A percentile compares a stretch with the other conserved stretches of the same genome.
Conservation (phyloP, 768 basidiomycete species). For the Tephrocybe sp. region DNA sequence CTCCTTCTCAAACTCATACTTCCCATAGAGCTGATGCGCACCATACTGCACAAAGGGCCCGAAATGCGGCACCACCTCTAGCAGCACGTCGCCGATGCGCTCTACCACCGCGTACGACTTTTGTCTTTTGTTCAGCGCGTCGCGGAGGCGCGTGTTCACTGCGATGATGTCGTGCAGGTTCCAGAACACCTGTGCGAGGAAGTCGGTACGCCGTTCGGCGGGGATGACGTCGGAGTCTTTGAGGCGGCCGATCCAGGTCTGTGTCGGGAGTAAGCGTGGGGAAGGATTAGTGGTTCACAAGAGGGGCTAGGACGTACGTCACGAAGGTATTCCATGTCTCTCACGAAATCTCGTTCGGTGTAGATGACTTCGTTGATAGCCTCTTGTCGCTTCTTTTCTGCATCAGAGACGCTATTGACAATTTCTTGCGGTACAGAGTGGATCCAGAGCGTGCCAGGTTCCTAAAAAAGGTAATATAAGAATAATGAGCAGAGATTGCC, state of each 20-base stretch:
- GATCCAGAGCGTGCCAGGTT: conserved; percentile 84
- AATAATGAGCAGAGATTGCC: neutral
- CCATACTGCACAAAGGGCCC: conserved; percentile 94
- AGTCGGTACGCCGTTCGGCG: conserved; percentile 70
- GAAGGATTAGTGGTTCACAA: conserved; percentile 1
- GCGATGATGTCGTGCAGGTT: conserved; percentile 91
- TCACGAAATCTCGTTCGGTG: conserved; percentile 96
- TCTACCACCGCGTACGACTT: conserved; percentile 94
- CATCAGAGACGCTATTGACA: conserved; percentile 86
- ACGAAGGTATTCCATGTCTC: conserved; percentile 96
- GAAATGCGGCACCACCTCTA: conserved; percentile 85
- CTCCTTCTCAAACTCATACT: conserved; percentile 99
- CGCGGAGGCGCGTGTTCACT: conserved; percentile 89
- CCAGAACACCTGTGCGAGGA: conserved; percentile 96
- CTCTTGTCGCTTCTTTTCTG: conserved; percentile 94
- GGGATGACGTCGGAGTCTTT: conserved; percentile 77
- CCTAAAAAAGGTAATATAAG: conserved; percentile 20
- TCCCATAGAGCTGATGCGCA: conserved; percentile 95
- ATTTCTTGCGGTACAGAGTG: conserved; percentile 96
- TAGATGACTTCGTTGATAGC: conserved; percentile 96
- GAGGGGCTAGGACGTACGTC: conserved; percentile 56
- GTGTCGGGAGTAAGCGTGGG: neutral
- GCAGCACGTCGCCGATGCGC: conserved; percentile 85
- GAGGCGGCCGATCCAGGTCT: conserved; percentile 91
- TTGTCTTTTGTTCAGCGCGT: conserved; percentile 92